These are phyloP conservation scores for Marasmius oreades DNA, from an alignment of 1,284 basidiomycete genomes.

Conservation along the genomic window DNA sequence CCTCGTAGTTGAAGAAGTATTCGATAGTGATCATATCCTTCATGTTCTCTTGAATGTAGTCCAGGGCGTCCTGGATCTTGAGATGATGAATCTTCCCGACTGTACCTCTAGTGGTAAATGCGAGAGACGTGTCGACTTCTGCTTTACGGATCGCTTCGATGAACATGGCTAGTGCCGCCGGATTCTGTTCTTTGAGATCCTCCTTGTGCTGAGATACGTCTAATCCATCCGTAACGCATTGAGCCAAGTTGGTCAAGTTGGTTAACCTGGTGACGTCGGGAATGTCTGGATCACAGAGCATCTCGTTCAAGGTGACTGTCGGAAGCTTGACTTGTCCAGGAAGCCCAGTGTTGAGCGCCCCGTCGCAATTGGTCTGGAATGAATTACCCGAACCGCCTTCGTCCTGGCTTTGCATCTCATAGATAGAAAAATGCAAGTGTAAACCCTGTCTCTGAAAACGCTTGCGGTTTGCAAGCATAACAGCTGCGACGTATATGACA, in stretches of 20 bases:
- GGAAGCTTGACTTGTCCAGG: background rate
- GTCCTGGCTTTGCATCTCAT: background rate
- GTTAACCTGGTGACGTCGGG: background rate
- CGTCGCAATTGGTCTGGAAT: conserved; percentile 3
- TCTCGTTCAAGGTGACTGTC: background rate
- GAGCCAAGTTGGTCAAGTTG: background rate
- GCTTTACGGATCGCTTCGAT: background rate
- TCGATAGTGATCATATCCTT: background rate
- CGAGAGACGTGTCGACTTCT: background rate
- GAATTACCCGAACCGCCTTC: conserved; percentile 2
- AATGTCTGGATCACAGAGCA: background rate
- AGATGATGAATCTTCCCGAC: conserved; percentile 3
- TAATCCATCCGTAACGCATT: background rate
- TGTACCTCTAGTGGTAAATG: conserved; percentile 3
- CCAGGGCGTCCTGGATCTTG: background rate
- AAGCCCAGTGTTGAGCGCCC: background rate
- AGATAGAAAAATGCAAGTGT: background rate
- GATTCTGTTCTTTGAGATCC: background rate
- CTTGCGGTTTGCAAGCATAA: conserved; percentile 1
- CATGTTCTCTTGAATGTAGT: background rate
- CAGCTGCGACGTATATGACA: background rate
- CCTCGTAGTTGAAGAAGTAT: background rate
- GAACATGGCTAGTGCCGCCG: background rate
- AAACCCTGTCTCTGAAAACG: background rate
- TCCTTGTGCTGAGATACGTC: background rate